Evolutionary conservation across 1,139 yeast species (phyloP).

Genomic region (Hanseniaspora sp.): DNA sequence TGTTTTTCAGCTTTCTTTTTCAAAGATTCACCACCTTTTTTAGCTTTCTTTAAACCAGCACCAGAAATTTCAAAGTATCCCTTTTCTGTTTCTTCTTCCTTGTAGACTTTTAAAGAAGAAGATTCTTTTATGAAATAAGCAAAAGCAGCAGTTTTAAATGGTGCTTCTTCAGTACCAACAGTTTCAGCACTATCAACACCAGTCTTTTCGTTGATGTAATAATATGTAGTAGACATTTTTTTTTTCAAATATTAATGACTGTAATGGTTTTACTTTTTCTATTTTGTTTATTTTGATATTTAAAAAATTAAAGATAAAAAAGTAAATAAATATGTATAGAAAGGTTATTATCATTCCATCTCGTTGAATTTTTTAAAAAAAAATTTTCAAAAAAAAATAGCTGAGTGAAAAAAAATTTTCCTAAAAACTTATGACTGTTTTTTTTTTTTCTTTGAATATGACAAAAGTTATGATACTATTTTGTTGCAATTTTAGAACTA

Average conservation of each 20-base stretch:
- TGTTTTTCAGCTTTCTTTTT: constrained; percentile 83
- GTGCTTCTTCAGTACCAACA: constrained; percentile 54
- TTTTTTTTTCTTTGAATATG: too few species aligned
- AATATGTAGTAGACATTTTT: constrained; percentile 6
- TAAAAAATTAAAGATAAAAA: neutral
- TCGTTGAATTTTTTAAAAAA: too few species aligned
- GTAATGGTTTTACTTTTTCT: neutral
- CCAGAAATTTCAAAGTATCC: constrained; percentile 70
- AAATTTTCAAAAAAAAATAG: neutral
- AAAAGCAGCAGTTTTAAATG: constrained; percentile 74
- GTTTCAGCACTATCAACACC: constrained; percentile 51
- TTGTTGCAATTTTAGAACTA: too few species aligned
- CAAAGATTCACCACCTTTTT: constrained; percentile 87
- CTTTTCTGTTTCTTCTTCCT: constrained; percentile 43
- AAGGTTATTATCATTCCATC: neutral
- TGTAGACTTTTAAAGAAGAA: constrained; percentile 54
- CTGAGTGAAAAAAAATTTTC: too few species aligned
- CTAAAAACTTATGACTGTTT: too few species aligned
- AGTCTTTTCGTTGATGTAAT: constrained; percentile 59
- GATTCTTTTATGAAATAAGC: constrained; percentile 57
- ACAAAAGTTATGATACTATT: too few species aligned
- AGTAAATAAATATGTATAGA: too few species aligned
- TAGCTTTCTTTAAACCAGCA: constrained; percentile 89
- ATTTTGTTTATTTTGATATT: neutral
- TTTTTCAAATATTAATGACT: neutral